Evolutionary conservation across 2,329 filamentous ascomycete species (phyloP), one percentile per base, ranked within the genome.

Genomic region (Aspergillus hiratsukae): DNA sequence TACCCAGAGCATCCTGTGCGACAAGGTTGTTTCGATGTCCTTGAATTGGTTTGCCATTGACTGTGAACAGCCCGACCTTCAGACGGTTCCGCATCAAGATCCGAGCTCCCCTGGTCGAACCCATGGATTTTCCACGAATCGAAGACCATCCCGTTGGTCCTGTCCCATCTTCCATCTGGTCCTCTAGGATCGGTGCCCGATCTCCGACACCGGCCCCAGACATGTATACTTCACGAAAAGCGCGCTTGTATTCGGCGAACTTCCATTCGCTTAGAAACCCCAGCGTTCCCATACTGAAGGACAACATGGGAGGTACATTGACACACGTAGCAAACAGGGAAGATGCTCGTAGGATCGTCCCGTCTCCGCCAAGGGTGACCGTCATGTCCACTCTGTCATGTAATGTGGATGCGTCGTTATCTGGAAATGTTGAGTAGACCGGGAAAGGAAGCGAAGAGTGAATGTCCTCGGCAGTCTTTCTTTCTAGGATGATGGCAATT

Each of bases 211-310:
- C 73, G 25, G 85, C 82, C 3, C 86, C 87, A 43, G 85, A 87
- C 89, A 96, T 95, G 76, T 95, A 97, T 53, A 94, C 90, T 70
- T 97, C 90, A 50, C 91, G 81, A 77, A 95, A 96, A 0, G 94
- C 94, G 50, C 90, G 83, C 75, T 96, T 96, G 76, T 95, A 90
- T 66, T 97, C 92, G 6, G 81, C 81, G 70, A 97, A 97, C 66
- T 94, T 95, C 92, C 93, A 99, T 74, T 97, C 93, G 17, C 93
- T 92, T 7, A 99, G 77, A 64, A 99, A 99, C 0, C 94, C 94
- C 0, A 99, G 78, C 0, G 93, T 95, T 5, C 94, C 94, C 90
- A 99, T 97, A 70, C 91, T 96, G 70, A 99, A 99, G 1, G 90
- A 91, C 7, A 99, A 79, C 35, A 99, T 89, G 0, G 94, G 94